Evolutionary conservation across 1,284 basidiomycete genomes (phyloP), one percentile per base, ranked within the genome.

Genomic region (Apiotrichum laibachii): DNA sequence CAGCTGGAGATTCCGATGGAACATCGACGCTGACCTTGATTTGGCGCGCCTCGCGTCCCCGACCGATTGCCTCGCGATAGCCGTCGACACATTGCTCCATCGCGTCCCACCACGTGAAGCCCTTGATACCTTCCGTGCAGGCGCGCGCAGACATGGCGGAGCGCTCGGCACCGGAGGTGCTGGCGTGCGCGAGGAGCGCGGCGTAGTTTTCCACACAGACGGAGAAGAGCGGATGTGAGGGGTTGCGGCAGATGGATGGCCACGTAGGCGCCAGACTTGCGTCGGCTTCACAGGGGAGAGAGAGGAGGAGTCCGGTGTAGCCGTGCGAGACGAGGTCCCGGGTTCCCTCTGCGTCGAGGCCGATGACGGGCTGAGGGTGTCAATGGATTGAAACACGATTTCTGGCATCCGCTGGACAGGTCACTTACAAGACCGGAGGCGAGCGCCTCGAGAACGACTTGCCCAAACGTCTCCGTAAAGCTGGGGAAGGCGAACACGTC

Each of bases 401-500:
- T 31, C 8, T 35, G 18, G 37, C 22, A 1, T 16, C n/a, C n/a
- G n/a, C n/a, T n/a, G n/a, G n/a, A n/a, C n/a, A 31, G 26, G 4
- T 4, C 26, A 62, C 70, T 64, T 33, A 72, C 72, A 52, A 85
- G 66, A 0, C 83, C 83, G 2, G 79, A 81, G 0, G 83, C 82
- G 2, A 84, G 73, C 11, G 82, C 82, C 63, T 85, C 83, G 16
- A 83, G 71, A 3, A 84, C 82, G 49, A 85, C 83, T 65, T 85
- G 83, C 6, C 83, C 79, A 57, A 83, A 83, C 2, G 82, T 84
- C 74, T 82, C 81, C n/a, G 81, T 82, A 63, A 81, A 82, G 40
- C 72, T 76, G 0, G 83, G 83, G 64, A 83, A 83, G 6, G 80
- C 82, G 64, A 84, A 84, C 13, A 84, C 72, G 68, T 82, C 82